Conservation (phyloP, 768 basidiomycete species). For the Mycena latifolia region DNA sequence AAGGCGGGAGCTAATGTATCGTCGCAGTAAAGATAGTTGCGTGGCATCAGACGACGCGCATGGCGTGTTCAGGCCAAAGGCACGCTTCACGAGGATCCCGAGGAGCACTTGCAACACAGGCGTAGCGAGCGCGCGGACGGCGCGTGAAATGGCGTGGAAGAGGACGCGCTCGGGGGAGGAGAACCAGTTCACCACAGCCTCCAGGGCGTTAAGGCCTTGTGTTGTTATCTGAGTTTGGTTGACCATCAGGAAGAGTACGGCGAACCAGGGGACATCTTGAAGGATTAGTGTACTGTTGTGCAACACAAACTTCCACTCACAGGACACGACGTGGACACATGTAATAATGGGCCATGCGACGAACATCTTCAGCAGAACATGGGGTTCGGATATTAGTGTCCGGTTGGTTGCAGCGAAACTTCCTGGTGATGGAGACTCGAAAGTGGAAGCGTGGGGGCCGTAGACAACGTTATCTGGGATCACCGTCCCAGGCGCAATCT, state of each 20-base stretch:
- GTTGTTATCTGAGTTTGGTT: constrained; percentile 42
- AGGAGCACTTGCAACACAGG: constrained; percentile 54
- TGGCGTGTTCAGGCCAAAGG: constrained; percentile 51
- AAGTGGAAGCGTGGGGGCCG: constrained; percentile 59
- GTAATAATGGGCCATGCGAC: constrained; percentile 55
- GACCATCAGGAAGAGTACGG: constrained; percentile 51
- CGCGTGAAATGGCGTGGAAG: constrained; percentile 53
- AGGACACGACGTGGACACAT: constrained; percentile 47
- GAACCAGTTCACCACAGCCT: constrained; percentile 59
- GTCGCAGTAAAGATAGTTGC: constrained; percentile 42
- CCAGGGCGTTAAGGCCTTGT: constrained; percentile 47
- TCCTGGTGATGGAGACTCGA: constrained; percentile 51
- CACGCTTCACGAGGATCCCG: constrained; percentile 57
- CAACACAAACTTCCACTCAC: constrained; percentile 38
- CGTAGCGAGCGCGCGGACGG: constrained; percentile 49
- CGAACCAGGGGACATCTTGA: constrained; percentile 58
- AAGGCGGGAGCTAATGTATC: constrained; percentile 52
- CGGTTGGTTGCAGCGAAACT: constrained; percentile 54
- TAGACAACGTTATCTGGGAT: constrained; percentile 54
- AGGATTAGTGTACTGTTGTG: background rate
- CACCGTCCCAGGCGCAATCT: constrained; percentile 54
- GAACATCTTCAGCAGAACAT: constrained; percentile 47
- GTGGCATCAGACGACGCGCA: constrained; percentile 43
- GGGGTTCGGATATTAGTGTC: constrained; percentile 47
- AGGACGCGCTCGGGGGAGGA: constrained; percentile 52